These are phyloP conservation scores for Xanthoceras sorbifolium DNA, from an alignment of 345 rosid species.

Conservation along the genomic window DNA sequence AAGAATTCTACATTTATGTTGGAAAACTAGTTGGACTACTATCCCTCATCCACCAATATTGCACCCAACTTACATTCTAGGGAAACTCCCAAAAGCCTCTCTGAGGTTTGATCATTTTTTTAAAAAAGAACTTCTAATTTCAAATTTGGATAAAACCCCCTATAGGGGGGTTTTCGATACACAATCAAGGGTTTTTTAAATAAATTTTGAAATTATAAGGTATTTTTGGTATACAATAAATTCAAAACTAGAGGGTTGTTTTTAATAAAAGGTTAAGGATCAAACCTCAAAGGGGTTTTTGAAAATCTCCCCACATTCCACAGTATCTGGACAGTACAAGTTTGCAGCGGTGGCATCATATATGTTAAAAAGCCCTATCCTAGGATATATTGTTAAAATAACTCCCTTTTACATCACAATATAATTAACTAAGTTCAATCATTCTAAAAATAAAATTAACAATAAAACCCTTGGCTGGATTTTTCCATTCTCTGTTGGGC, in stretches of 20 bases:
- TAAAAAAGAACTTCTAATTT: too few species aligned
- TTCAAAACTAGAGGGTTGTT: too few species aligned
- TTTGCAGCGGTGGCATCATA: not conserved
- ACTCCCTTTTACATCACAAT: not conserved
- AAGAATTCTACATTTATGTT: not conserved
- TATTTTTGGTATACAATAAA: too few species aligned
- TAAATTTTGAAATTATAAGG: too few species aligned
- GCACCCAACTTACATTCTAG: not conserved
- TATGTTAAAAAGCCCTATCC: not conserved
- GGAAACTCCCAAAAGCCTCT: too few species aligned
- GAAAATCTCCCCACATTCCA: too few species aligned
- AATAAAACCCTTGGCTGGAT: not conserved
- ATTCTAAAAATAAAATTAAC: not conserved
- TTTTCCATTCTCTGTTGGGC: not conserved
- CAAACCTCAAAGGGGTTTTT: too few species aligned
- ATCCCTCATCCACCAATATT: not conserved
- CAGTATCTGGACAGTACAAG: not conserved
- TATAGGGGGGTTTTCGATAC: too few species aligned
- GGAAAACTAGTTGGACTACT: not conserved
- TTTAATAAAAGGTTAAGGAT: too few species aligned
- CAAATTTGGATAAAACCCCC: too few species aligned
- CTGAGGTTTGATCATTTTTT: too few species aligned
- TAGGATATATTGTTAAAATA: not conserved
- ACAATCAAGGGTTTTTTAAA: too few species aligned
- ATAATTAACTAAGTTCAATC: not conserved